Percentiles rank a stretch among this genome's conserved stretches.
Conservation (phyloP, 1,284 basidiomycete species). For the Mycena citricolor region DNA sequence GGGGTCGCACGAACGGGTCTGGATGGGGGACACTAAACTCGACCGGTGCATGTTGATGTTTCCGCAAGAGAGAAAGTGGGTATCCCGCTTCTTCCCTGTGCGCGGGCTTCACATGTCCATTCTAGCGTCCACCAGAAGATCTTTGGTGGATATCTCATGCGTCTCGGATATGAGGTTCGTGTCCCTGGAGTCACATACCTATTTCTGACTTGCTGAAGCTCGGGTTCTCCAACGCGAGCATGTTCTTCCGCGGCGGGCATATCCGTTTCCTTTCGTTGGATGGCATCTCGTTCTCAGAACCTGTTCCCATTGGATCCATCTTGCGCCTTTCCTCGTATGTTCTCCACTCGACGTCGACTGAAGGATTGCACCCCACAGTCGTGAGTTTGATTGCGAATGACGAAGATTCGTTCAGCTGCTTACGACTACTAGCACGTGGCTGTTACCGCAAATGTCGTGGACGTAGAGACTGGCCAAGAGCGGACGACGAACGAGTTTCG, state of each 20-base stretch:
- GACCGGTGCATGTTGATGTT: slow-evolving; percentile 81
- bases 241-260: slow-evolving; percentile 64
- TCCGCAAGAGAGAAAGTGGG: slow-evolving; percentile 81
- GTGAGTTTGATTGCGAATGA: slow-evolving; percentile 38
- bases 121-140: slow-evolving; percentile 76
- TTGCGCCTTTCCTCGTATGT: slow-evolving; percentile 71
- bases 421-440: slow-evolving; percentile 36
- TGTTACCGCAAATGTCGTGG: slow-evolving; percentile 75
- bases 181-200: neutral
- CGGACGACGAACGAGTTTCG: slow-evolving; percentile 71
- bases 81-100: slow-evolving; percentile 14
- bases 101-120: slow-evolving; percentile 1
- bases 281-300: slow-evolving; percentile 76
- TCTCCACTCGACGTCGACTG: slow-evolving; percentile 49
- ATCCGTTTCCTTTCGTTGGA: slow-evolving; percentile 78
- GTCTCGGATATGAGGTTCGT: slow-evolving; percentile 55
- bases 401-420: neutral
- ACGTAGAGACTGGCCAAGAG: slow-evolving; percentile 68
- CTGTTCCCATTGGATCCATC: slow-evolving; percentile 81
- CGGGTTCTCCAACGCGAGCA: slow-evolving; percentile 69
- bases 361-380: slow-evolving; percentile 47
- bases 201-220: slow-evolving; percentile 44
- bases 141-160: slow-evolving; percentile 63
- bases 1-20: slow-evolving; percentile 46
- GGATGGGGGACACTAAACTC: slow-evolving; percentile 64